Percentiles rank a stretch among this genome's conserved stretches.
Conservation (phyloP, 306 rosid genomes). For the Cucumis melo region DNA sequence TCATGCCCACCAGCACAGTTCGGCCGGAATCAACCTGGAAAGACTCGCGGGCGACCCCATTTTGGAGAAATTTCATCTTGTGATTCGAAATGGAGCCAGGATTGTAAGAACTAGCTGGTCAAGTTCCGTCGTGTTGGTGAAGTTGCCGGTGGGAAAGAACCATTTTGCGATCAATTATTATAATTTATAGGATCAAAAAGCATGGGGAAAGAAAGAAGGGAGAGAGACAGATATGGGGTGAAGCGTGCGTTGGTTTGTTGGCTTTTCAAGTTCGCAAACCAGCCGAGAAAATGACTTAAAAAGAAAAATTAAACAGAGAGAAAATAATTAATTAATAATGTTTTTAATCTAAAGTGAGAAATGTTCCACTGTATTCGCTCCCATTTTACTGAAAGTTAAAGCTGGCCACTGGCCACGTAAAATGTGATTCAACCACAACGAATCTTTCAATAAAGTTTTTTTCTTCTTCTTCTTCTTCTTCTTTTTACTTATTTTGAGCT, state of each 20-base stretch:
- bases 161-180: neutral
- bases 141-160: constrained; percentile 13
- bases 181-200: constrained; percentile 1
- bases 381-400: neutral
- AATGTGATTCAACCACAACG: neutral
- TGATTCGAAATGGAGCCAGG: neutral
- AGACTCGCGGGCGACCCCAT: constrained; percentile 19
- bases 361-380: neutral
- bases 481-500: no score
- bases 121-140: constrained; percentile 14
- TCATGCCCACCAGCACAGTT: constrained; percentile 73
- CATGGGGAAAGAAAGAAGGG: constrained; percentile 4
- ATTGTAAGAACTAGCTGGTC: neutral
- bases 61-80: constrained; percentile 24
- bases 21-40: constrained; percentile 24
- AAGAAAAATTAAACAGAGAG: neutral
- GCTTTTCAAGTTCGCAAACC: constrained; percentile 10
- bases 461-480: no score
- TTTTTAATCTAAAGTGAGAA: neutral
- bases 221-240: constrained; percentile 5
- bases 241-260: neutral
- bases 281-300: neutral
- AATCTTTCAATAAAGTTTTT: no score
- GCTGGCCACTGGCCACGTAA: neutral
- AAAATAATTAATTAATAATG: no score